These are phyloP conservation scores for Termitomyces sp. DNA, from an alignment of 768 basidiomycete species.

Conservation along the genomic window DNA sequence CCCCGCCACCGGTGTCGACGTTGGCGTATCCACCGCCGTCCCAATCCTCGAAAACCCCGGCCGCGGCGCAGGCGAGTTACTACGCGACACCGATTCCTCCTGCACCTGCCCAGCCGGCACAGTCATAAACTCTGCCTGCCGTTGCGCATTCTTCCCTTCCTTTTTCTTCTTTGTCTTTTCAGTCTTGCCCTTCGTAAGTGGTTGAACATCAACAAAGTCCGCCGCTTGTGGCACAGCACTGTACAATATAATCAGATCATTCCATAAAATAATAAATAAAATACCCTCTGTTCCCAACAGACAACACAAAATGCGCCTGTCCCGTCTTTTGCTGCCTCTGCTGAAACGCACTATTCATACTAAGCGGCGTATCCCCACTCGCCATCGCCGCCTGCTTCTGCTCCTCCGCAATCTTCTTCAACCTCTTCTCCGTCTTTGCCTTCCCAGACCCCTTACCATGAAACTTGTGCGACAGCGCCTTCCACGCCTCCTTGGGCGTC, in stretches of 20 bases:
- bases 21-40: slow-evolving; percentile 49
- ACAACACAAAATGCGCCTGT: slow-evolving; percentile 94
- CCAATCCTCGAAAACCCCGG: slow-evolving; percentile 79
- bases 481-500: slow-evolving; percentile 97
- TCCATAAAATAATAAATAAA: slow-evolving; percentile 18
- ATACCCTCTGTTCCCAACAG: slow-evolving; percentile 90
- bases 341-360: slow-evolving; percentile 94
- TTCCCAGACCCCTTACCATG: slow-evolving; percentile 96
- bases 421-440: slow-evolving; percentile 94
- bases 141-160: slow-evolving; percentile 53
- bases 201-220: slow-evolving; percentile 79
- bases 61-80: slow-evolving; percentile 58
- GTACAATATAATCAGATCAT: slow-evolving; percentile 1
- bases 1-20: slow-evolving; percentile 50
- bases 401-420: slow-evolving; percentile 98
- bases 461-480: slow-evolving; percentile 95
- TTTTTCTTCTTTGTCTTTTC: slow-evolving; percentile 84
- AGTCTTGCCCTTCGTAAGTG: slow-evolving; percentile 79
- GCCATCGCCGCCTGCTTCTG: slow-evolving; percentile 92
- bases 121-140: slow-evolving; percentile 61
- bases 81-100: slow-evolving; percentile 12
- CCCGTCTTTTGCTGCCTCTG: slow-evolving; percentile 91
- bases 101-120: slow-evolving; percentile 42
- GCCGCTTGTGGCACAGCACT: slow-evolving; percentile 86
- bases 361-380: slow-evolving; percentile 92